Base-by-base conservation (phyloP, 768 basidiomycete species). In the Mycena leptocephala region DNA sequence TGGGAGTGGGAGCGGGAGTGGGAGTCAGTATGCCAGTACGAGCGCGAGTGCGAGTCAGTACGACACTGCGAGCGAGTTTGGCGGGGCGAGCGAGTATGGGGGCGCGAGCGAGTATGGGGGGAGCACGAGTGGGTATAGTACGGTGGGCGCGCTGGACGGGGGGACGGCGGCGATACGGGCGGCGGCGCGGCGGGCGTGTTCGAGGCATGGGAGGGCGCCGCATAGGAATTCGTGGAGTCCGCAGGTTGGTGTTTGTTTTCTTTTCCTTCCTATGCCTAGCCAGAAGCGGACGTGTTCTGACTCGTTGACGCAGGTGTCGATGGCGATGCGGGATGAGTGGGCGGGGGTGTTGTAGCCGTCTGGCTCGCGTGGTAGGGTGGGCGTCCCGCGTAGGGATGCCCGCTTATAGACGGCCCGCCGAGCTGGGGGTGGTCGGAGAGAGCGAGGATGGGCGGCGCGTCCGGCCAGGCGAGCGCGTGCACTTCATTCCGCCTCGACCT, bases 151-250 rank as follows among this genome's bases (percentile, higher is more conserved):
- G 39, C 5, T 41, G 39, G 37, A 18, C 5, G 33, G 24, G 5
- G 81, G 80, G 18, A 84, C 84, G 78, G 85, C 87, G 20, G 90
- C 89, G 39, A 90, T 92, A 59, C 88, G 90, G 26, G 90, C 90
- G 2, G 91, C 91, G 14, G 89, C 89, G 62, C 87, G 87, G 81
- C 84, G 88, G 22, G 89, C 90, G 61, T 28, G 87, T 87, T 89
- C 89, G 59, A 88, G 87, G 81, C 83, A 88, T n/a, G 89, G 90
- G 61, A 48, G 73, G 28, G 56, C 70, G 48, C 67, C 66, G 70
- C 77, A 78, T 35, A 71, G 74, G 32, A 78, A 78, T 24, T 78
- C 77, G 62, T 78, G 77, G 77, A 78, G 77, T 63, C 74, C 77
- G 48, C 61, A n/a, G n/a, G n/a, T n/a, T n/a, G n/a, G n/a, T n/a